Evolutionary conservation across 257 asterid genomes (phyloP).

Genomic region (Salvia splendens): DNA sequence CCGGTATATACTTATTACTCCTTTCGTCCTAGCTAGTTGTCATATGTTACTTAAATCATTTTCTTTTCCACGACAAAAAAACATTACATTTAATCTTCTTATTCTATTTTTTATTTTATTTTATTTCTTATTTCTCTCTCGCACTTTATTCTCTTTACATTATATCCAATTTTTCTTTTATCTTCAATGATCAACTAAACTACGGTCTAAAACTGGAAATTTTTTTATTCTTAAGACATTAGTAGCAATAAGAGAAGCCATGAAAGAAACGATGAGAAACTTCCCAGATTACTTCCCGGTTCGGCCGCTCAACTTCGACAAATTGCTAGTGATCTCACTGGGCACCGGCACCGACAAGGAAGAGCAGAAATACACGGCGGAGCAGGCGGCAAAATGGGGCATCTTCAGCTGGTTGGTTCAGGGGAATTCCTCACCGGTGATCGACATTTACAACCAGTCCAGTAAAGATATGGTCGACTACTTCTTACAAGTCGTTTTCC

Average conservation of each 20-base stretch:
- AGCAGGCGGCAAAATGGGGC: slow-evolving; percentile 55
- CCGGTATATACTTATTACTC: slow-evolving; percentile 39
- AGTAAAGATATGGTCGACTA: slow-evolving; percentile 50
- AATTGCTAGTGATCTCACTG: slow-evolving; percentile 49
- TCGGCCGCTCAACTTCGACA: slow-evolving; percentile 42
- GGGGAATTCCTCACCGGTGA: slow-evolving; percentile 41
- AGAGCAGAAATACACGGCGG: slow-evolving; percentile 45
- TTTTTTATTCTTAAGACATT: slow-evolving; percentile 37
- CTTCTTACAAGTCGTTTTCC: slow-evolving; percentile 42
- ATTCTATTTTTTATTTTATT: too few species aligned
- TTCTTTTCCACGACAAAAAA: too few species aligned
- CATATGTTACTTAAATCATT: too few species aligned
- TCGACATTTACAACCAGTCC: slow-evolving; percentile 49
- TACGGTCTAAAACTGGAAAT: too few species aligned
- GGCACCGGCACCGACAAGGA: slow-evolving; percentile 55
- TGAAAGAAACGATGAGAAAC: slow-evolving; percentile 31
- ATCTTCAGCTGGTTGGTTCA: slow-evolving; percentile 53
- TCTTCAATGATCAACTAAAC: too few species aligned
- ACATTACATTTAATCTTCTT: too few species aligned
- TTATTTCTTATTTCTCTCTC: too few species aligned
- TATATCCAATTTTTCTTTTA: too few species aligned
- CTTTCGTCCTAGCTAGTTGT: too few species aligned
- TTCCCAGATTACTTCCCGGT: slow-evolving; percentile 42
- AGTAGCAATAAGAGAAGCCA: slow-evolving; percentile 52
- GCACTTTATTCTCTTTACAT: too few species aligned